Percentiles rank a stretch among this genome's conserved stretches.
Conservation (phyloP, 1,284 basidiomycete species). For the Lignosus rhinocerotis region DNA sequence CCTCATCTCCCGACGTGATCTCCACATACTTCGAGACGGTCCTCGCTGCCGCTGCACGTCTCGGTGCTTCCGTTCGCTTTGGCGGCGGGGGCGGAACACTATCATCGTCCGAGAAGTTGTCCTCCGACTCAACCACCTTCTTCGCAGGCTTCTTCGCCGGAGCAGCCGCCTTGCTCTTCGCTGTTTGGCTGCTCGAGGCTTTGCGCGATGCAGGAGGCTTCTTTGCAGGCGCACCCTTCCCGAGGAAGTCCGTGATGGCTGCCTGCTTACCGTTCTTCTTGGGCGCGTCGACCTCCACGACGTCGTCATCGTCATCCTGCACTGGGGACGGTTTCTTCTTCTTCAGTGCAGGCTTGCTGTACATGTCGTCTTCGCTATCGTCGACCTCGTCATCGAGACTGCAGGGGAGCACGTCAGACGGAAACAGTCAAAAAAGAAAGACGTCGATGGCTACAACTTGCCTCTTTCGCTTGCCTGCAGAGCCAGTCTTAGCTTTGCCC, state of each 20-base stretch:
- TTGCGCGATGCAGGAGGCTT: slow-evolving; percentile 31
- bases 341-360: slow-evolving; percentile 43
- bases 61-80: slow-evolving; percentile 34
- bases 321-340: slow-evolving; percentile 22
- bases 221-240: slow-evolving; percentile 43
- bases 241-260: slow-evolving; percentile 60
- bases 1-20: slow-evolving; percentile 39
- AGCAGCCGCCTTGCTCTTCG: slow-evolving; percentile 34
- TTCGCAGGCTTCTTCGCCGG: slow-evolving; percentile 38
- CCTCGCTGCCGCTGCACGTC: slow-evolving; percentile 34
- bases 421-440: slow-evolving; percentile 3
- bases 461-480: slow-evolving; percentile 56
- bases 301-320: slow-evolving; percentile 41
- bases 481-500: slow-evolving; percentile 35
- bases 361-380: slow-evolving; percentile 42
- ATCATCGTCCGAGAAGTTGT: slow-evolving; percentile 31
- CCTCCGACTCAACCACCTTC: slow-evolving; percentile 37
- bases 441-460: slow-evolving; percentile 20
- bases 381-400: slow-evolving; percentile 35
- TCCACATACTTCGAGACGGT: slow-evolving; percentile 43
- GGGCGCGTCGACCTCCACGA: slow-evolving; percentile 42
- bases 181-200: slow-evolving; percentile 25
- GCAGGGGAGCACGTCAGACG: neutral
- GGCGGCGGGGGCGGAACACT: slow-evolving; percentile 24
- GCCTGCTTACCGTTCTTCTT: slow-evolving; percentile 41